Conservation (phyloP, 192 early-diverging fungal genomes). For the Chytriomyces sp. region DNA sequence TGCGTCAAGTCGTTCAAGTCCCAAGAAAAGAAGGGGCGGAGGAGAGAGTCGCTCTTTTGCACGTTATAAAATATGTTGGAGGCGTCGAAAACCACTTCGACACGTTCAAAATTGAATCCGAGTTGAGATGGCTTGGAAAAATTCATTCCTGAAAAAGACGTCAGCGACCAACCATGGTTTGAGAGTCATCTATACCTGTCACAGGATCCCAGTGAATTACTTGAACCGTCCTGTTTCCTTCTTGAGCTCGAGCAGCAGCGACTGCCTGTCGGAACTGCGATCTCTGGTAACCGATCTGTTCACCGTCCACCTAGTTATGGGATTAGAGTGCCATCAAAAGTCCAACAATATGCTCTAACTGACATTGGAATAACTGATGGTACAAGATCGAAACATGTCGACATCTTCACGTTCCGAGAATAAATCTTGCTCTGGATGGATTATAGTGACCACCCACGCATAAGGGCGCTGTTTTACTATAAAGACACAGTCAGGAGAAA, state of each 20-base stretch:
- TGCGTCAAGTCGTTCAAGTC: slow-evolving; percentile 34
- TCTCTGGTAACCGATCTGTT: slow-evolving; percentile 1
- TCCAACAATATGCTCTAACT: not conserved
- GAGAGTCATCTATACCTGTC: slow-evolving; percentile 23
- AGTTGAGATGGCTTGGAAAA: not conserved
- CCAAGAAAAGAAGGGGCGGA: slow-evolving; percentile 44
- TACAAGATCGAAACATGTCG: slow-evolving; percentile 17
- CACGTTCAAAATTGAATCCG: slow-evolving; percentile 35
- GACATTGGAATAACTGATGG: slow-evolving; percentile 1
- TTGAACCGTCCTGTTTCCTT: slow-evolving; percentile 4
- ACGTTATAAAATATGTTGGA: slow-evolving; percentile 48
- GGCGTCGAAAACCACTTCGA: slow-evolving; percentile 42
- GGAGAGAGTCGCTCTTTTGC: slow-evolving; percentile 33
- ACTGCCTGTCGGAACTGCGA: slow-evolving; percentile 21
- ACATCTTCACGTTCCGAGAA: not conserved
- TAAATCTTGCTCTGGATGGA: slow-evolving; percentile 3
- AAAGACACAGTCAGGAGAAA: not conserved
- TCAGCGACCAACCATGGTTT: not conserved
- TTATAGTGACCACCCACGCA: slow-evolving; percentile 47
- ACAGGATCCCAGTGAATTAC: slow-evolving; percentile 43
- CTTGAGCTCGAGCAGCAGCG: not conserved
- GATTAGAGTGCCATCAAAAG: not conserved
- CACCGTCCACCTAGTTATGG: not conserved
- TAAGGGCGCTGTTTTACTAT: slow-evolving; percentile 41
- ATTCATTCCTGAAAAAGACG: not conserved